Conservation (phyloP, 192 early-diverging fungal species). For the Hyaloraphidium curvatum region DNA sequence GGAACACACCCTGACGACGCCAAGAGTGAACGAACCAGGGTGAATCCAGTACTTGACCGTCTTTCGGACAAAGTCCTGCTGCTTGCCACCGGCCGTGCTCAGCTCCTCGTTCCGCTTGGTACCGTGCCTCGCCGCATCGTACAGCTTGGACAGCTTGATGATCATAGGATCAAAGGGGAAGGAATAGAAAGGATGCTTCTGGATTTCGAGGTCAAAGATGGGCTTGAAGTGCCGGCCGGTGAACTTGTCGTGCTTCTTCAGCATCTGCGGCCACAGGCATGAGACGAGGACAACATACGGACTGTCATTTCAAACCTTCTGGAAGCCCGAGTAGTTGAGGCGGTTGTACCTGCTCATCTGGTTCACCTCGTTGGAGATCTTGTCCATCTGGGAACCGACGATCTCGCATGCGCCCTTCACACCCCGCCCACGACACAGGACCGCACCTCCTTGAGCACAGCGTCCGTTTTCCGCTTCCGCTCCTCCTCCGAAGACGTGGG, state of each 20-base stretch:
- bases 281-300: background rate
- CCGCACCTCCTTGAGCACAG: too few species aligned
- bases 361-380: constrained; percentile 57
- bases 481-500: constrained; percentile 20
- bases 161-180: constrained; percentile 72
- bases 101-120: constrained; percentile 22
- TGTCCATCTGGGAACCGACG: constrained; percentile 42
- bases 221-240: constrained; percentile 60
- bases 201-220: constrained; percentile 59
- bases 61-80: constrained; percentile 51
- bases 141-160: constrained; percentile 62
- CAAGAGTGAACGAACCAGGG: constrained; percentile 23
- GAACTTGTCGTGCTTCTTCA: constrained; percentile 99
- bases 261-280: constrained; percentile 41
- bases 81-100: background rate
- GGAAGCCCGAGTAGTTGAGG: constrained; percentile 63
- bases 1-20: background rate
- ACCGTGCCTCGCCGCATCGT: constrained; percentile 52
- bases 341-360: constrained; percentile 54
- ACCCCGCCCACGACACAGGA: too few species aligned
- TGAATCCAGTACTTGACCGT: constrained; percentile 95
- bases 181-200: constrained; percentile 64
- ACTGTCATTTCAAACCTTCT: background rate
- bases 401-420: constrained; percentile 1
- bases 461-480: constrained; percentile 29